Percentiles rank a stretch among this genome's conserved stretches.
Evolutionary conservation across 2,329 filamentous ascomycete genomes (phyloP).

Genomic region (Thelonectria olida): DNA sequence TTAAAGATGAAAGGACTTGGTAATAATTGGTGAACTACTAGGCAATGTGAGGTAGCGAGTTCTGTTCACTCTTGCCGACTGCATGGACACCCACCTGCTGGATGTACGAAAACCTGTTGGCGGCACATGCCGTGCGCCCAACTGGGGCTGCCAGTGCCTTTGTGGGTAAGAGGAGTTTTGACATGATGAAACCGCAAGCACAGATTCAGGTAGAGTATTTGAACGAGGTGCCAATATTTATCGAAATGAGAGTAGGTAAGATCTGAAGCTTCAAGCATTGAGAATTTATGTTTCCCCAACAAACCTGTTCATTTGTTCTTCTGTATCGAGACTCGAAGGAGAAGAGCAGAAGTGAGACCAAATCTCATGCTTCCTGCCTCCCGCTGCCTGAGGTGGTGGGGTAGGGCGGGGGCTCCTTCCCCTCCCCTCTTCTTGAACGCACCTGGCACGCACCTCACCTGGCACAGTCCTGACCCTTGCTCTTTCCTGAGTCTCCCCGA

Average conservation of each 20-base stretch:
- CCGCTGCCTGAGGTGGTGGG: constrained; percentile 2
- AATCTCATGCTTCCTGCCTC: constrained; percentile 1
- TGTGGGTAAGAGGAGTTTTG: too few relatives aligned
- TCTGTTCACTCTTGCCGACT: too few relatives aligned
- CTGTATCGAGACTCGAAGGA: background rate
- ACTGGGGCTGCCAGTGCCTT: background rate
- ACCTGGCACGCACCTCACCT: constrained; percentile 11
- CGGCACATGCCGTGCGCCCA: constrained; percentile 16
- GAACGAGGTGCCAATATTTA: too few relatives aligned
- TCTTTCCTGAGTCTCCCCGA: constrained; percentile 1
- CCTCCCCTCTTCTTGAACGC: constrained; percentile 4
- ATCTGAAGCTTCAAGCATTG: too few relatives aligned
- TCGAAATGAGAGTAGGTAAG: too few relatives aligned
- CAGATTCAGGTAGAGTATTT: too few relatives aligned
- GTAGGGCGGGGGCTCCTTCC: background rate
- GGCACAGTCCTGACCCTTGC: constrained; percentile 13
- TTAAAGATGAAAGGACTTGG: too few relatives aligned
- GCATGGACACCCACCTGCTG: too few relatives aligned
- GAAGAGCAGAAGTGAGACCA: background rate
- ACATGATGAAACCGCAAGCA: too few relatives aligned
- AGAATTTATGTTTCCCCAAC: too few relatives aligned
- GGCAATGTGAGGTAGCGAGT: too few relatives aligned
- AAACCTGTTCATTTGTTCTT: background rate
- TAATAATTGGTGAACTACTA: too few relatives aligned
- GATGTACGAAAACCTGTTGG: constrained; percentile 7